Evolutionary conservation across 768 basidiomycete genomes (phyloP).

Genomic region (Clitopilus passeckerianus): DNA sequence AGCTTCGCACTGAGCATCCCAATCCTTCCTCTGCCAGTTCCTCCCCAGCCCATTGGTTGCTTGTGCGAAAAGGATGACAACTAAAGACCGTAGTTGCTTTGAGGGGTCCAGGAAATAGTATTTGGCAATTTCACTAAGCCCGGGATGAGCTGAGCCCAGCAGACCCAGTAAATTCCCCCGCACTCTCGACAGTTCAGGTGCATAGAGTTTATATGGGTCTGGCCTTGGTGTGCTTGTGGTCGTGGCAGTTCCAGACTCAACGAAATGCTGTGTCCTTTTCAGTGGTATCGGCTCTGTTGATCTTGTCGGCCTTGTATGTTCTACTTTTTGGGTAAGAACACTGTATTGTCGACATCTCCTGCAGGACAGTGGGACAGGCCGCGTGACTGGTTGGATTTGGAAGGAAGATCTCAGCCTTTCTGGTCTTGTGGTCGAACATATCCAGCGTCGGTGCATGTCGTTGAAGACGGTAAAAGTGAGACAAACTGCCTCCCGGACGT

Average conservation of each 20-base stretch:
- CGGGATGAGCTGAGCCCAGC: conserved; percentile 85
- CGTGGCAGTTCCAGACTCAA: conserved; percentile 6
- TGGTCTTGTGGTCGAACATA: conserved; percentile 10
- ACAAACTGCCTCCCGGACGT: neutral
- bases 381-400: conserved; percentile 15
- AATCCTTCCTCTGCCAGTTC: conserved; percentile 54
- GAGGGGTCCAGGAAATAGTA: conserved; percentile 90
- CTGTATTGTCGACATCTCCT: conserved; percentile 29
- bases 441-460: conserved; percentile 12
- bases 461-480: neutral
- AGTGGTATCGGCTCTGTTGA: conserved; percentile 21
- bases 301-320: conserved; percentile 17
- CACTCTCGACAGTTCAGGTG: conserved; percentile 67
- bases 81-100: conserved; percentile 85
- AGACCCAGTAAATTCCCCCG: conserved; percentile 69
- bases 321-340: conserved; percentile 36
- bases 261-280: conserved; percentile 2
- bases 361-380: conserved; percentile 3
- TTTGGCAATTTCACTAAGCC: conserved; percentile 80
- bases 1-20: conserved; percentile 56
- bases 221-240: conserved; percentile 23
- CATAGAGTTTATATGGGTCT: conserved; percentile 70
- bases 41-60: conserved; percentile 89
- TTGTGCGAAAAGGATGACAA: conserved; percentile 85
- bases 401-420: neutral